Conservation (phyloP, 2,329 filamentous ascomycete genomes). For the Ophiosphaerella korrae region DNA sequence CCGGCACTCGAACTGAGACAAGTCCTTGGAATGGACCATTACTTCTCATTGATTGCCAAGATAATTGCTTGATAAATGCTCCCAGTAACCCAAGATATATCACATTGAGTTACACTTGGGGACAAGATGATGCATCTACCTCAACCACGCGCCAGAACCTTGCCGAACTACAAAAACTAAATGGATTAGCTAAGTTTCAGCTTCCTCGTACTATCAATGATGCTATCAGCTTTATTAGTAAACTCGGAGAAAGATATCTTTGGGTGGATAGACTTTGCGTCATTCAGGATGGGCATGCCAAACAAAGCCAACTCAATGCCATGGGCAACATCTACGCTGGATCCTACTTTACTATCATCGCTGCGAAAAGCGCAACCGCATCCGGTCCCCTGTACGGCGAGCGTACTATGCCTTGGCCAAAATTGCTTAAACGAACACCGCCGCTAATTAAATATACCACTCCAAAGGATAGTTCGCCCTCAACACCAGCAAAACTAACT, state of each 20-base stretch:
- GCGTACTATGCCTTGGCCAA: not conserved
- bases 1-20: not conserved
- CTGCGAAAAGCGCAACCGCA: slow-evolving; percentile 10
- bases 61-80: slow-evolving; percentile 8
- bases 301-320: slow-evolving; percentile 10
- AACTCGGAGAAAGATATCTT: slow-evolving; percentile 12
- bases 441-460: not conserved
- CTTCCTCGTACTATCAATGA: slow-evolving; percentile 16
- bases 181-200: slow-evolving; percentile 1
- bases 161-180: not conserved
- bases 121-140: slow-evolving; percentile 2
- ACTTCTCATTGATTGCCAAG: slow-evolving; percentile 11
- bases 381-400: slow-evolving; percentile 4
- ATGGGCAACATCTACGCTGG: slow-evolving; percentile 21
- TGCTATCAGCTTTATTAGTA: slow-evolving; percentile 10
- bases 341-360: slow-evolving; percentile 17
- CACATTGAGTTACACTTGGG: slow-evolving; percentile 23
- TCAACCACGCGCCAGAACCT: slow-evolving; percentile 6
- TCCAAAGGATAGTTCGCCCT: not conserved
- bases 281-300: slow-evolving; percentile 10
- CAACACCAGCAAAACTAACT: not conserved
- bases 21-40: slow-evolving; percentile 1
- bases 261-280: slow-evolving; percentile 17
- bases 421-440: not conserved
- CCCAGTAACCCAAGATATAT: slow-evolving; percentile 11